Evolutionary conservation across 2,329 filamentous ascomycete genomes (phyloP).

Genomic region (Colletotrichum viniferum): DNA sequence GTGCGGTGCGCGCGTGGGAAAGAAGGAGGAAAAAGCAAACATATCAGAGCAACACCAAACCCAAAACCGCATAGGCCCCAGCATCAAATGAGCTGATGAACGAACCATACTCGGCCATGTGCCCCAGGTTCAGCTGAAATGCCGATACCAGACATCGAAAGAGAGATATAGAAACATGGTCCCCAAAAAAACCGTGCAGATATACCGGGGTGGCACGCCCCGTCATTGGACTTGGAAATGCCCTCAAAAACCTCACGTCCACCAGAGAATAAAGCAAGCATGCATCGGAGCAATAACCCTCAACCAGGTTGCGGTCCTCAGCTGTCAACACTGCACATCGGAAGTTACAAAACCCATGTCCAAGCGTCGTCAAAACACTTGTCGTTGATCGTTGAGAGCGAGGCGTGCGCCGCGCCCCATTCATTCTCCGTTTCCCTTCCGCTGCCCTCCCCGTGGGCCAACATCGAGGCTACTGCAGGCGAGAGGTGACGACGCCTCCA

Average conservation of each 20-base stretch:
- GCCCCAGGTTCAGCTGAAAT: neutral
- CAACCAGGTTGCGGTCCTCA: neutral
- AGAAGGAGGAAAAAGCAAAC: constrained; percentile 6
- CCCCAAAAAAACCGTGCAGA: neutral
- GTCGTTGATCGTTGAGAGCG: neutral
- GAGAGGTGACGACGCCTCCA: neutral
- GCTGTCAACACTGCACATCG: neutral
- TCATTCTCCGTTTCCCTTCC: neutral
- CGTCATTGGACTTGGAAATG: neutral
- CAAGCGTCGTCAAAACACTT: neutral
- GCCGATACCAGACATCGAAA: neutral
- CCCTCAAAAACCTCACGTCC: neutral
- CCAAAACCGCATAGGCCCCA: neutral
- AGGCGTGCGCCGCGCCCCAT: neutral
- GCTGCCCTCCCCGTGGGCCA: neutral
- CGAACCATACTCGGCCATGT: neutral
- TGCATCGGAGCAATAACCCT: neutral
- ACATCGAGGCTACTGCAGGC: neutral
- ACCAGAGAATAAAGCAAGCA: neutral
- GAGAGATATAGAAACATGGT: neutral
- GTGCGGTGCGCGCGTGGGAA: neutral
- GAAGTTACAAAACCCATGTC: neutral
- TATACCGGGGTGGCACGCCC: neutral
- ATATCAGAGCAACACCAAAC: neutral
- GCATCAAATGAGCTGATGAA: constrained; percentile 7